Conservation (phyloP, 2,329 filamentous ascomycete species). For the Claviceps capensis region DNA sequence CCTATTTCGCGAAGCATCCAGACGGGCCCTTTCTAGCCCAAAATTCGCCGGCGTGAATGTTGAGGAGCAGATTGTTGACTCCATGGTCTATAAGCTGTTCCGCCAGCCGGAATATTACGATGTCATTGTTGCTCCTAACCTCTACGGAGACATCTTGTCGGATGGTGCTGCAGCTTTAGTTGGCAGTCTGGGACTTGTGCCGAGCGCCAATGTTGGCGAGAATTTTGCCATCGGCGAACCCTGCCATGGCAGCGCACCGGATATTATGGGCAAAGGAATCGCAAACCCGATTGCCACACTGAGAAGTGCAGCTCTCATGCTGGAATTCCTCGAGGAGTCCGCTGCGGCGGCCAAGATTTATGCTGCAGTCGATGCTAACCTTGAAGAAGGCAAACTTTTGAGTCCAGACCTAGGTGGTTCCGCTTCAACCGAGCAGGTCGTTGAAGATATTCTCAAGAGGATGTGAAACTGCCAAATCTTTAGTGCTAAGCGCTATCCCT, state of each 20-base stretch:
- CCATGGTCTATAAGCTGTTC: constrained; percentile 99
- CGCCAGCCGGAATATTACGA: constrained; percentile 91
- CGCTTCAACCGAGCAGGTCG: constrained; percentile 73
- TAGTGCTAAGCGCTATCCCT: neutral
- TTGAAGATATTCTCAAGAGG: constrained; percentile 73
- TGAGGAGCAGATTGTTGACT: constrained; percentile 98
- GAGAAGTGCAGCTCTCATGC: constrained; percentile 81
- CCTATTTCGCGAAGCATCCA: constrained; percentile 73
- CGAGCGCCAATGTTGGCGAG: constrained; percentile 88
- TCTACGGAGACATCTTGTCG: constrained; percentile 94
- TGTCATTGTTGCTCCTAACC: constrained; percentile 92
- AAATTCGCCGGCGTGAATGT: constrained; percentile 53
- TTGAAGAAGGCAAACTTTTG: constrained; percentile 69
- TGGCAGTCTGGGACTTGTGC: constrained; percentile 81
- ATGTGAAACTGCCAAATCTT: constrained; percentile 36
- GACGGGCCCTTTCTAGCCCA: constrained; percentile 52
- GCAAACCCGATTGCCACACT: constrained; percentile 95
- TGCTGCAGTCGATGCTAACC: constrained; percentile 76
- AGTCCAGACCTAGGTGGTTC: constrained; percentile 84
- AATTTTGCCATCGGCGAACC: constrained; percentile 94
- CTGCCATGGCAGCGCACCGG: constrained; percentile 89
- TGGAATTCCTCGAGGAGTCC: constrained; percentile 87
- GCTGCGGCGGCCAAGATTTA: constrained; percentile 82
- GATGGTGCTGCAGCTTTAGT: constrained; percentile 92
- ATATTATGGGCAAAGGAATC: constrained; percentile 85